Conservation (phyloP, 2,329 filamentous ascomycete species). For the Xenoacremonium recifei region DNA sequence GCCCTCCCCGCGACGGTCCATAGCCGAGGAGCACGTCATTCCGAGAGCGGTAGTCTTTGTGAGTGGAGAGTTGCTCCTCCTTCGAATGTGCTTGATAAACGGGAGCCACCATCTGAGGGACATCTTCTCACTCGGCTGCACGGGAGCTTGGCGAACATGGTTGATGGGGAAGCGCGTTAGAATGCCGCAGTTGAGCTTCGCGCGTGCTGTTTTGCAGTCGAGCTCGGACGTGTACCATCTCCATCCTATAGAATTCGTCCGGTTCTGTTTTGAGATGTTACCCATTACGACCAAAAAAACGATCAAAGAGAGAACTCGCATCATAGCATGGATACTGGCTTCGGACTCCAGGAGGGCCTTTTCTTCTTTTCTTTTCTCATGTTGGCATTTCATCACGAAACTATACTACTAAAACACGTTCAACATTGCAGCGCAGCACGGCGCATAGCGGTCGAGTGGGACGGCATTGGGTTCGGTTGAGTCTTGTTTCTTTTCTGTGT, state of each 20-base stretch:
- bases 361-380: constrained; percentile 25
- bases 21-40: no score
- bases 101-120: no score
- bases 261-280: constrained; percentile 16
- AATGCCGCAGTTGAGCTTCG: no score
- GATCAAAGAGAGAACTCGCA: constrained; percentile 12
- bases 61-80: no score
- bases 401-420: constrained; percentile 29
- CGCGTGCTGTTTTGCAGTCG: no score
- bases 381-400: constrained; percentile 35
- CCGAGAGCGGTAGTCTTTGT: no score
- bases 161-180: no score
- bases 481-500: constrained; percentile 25
- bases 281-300: constrained; percentile 19
- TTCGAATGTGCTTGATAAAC: no score
- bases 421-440: constrained; percentile 38
- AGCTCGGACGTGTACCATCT: constrained; percentile 16
- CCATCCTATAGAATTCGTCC: constrained; percentile 22
- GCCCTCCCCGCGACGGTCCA: no score
- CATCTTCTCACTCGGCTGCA: no score
- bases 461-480: constrained; percentile 38
- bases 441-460: constrained; percentile 37
- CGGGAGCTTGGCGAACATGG: no score
- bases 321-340: constrained; percentile 19
- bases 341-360: constrained; percentile 19